Evolutionary conservation across 176 grass and related monocot species (phyloP).

Genomic region (Triticum urartu): DNA sequence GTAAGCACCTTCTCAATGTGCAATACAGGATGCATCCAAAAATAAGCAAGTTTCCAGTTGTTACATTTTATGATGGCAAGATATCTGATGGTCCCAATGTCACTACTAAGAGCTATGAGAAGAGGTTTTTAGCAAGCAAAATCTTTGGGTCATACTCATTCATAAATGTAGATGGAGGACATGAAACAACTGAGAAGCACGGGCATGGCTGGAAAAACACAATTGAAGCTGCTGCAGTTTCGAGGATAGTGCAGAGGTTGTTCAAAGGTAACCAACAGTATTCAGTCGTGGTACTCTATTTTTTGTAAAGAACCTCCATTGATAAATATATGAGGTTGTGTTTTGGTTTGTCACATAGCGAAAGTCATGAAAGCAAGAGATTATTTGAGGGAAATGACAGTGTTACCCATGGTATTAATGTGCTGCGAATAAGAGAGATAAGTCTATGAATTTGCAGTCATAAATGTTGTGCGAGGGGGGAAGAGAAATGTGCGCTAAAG

Average conservation of each 20-base stretch:
- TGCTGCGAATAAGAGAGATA: too few relatives aligned
- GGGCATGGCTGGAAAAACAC: constrained; percentile 39
- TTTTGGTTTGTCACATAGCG: too few relatives aligned
- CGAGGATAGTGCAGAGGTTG: constrained; percentile 36
- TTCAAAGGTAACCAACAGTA: constrained; percentile 9
- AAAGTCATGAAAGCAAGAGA: not conserved
- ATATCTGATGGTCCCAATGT: constrained; percentile 58
- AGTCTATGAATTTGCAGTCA: too few relatives aligned
- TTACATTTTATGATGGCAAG: constrained; percentile 48
- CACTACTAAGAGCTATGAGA: not conserved
- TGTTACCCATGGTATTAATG: too few relatives aligned
- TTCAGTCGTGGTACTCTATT: not conserved
- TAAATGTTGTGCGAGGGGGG: too few relatives aligned
- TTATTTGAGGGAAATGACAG: too few relatives aligned
- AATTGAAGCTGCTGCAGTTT: constrained; percentile 44
- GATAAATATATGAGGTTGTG: not conserved
- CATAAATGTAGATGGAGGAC: constrained; percentile 51
- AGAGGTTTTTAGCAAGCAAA: constrained; percentile 24
- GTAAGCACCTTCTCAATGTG: constrained; percentile 59
- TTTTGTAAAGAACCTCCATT: not conserved
- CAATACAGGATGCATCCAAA: constrained; percentile 70
- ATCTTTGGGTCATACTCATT: constrained; percentile 60
- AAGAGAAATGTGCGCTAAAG: too few relatives aligned
- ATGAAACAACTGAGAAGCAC: constrained; percentile 38
- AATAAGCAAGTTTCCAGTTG: constrained; percentile 69